Percentiles rank a stretch among this genome's conserved stretches.
Conservation (phyloP, 225 moss, liverwort and hornwort species). For the Straminergon stramineum region DNA sequence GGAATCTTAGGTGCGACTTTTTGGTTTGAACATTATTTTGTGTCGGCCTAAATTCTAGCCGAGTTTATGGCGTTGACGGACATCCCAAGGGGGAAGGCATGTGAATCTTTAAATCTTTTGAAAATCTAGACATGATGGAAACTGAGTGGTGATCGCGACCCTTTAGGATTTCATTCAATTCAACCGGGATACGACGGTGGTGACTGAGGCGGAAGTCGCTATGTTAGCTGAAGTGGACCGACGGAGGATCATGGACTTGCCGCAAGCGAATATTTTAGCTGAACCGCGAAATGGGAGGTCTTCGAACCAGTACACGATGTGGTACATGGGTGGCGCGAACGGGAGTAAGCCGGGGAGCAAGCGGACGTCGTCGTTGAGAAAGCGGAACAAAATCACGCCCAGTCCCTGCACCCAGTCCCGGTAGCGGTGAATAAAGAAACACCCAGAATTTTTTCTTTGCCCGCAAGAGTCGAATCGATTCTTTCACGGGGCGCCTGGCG, state of each 20-base stretch:
- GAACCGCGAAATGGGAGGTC: neutral
- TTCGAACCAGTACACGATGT: constrained; percentile 7
- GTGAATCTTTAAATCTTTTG: neutral
- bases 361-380: neutral
- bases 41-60: no score
- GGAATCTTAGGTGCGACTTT: neutral
- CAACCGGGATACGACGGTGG: neutral
- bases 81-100: neutral
- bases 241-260: neutral
- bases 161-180: neutral
- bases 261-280: neutral
- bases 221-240: neutral
- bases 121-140: neutral
- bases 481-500: neutral
- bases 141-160: no score
- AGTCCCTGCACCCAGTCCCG: neutral
- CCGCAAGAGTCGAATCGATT: neutral
- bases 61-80: neutral
- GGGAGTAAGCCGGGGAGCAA: neutral
- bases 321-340: constrained; percentile 15
- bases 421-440: neutral
- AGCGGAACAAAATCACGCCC: constrained; percentile 9
- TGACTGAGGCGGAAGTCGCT: neutral
- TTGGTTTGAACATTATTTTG: neutral
- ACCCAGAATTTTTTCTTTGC: neutral